Percentiles rank a stretch among this genome's conserved stretches.
Conservation (phyloP, 2,329 filamentous ascomycete species). For the Claviceps sp. region DNA sequence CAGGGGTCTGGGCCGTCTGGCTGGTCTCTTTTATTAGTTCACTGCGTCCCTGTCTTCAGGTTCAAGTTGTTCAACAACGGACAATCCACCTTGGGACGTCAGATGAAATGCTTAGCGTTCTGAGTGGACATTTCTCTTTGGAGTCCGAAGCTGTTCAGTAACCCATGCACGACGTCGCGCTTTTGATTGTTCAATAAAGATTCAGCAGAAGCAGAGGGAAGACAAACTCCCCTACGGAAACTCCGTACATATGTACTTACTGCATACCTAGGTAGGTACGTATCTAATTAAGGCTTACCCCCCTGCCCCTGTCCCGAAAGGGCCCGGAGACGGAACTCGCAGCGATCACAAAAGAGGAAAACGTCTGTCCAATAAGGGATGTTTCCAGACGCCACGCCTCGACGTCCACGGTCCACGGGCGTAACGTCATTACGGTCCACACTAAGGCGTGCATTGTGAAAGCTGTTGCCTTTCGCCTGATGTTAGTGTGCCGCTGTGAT, state of each 20-base stretch:
- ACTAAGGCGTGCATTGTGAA: neutral
- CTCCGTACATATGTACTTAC: too few relatives aligned
- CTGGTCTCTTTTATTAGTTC: neutral
- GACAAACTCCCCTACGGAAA: neutral
- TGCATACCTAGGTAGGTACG: too few relatives aligned
- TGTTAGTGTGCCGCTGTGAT: conserved; percentile 4
- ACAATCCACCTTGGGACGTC: neutral
- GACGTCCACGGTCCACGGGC: neutral
- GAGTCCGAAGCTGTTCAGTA: neutral
- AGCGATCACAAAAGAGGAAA: neutral
- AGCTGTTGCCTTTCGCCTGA: neutral
- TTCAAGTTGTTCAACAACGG: neutral
- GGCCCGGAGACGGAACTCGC: neutral
- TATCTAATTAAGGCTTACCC: too few relatives aligned
- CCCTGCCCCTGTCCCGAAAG: neutral
- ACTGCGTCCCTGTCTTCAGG: neutral
- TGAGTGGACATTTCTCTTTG: neutral
- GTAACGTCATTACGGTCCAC: neutral
- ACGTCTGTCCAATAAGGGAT: neutral
- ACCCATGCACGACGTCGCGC: neutral
- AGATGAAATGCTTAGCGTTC: neutral
- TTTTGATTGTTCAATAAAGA: neutral
- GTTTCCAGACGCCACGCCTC: neutral
- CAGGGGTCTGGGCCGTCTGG: neutral
- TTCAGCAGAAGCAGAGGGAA: neutral